Base-by-base conservation (phyloP, 1,284 basidiomycete species). In the Sporisorium graminicola region DNA sequence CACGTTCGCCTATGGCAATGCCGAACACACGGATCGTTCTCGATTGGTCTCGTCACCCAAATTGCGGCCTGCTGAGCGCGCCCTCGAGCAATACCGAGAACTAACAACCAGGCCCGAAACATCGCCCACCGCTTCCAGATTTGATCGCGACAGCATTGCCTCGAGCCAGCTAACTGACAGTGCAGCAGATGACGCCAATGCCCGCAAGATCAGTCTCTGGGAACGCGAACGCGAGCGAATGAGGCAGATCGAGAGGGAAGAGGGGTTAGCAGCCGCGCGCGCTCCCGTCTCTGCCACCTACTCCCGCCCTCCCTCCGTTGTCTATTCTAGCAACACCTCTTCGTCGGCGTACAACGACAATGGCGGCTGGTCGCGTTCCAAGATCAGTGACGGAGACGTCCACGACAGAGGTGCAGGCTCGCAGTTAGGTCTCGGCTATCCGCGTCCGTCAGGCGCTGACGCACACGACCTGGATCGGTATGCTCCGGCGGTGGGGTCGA, bases 181-280 rank as follows among this genome's bases (percentile, higher is more conserved):
- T 46, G 20, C 31, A 20, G 40, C 40, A 5, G 64, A 65, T 2
- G 46, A 65, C 16, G 51, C 51, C 46, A 62, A 53, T 13, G 68
- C 74, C 7, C 65, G 74, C 47, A 69, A 72, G 46, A 49, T 67
- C 42, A 75, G 71, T 29, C 63, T 78, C 14, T 79, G 77, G 77
- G 74, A 81, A 37, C 64, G 71, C 35, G 77, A 80, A 52, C 66
- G 76, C 43, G 78, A 81, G 50, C 68, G 77, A 6, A 70, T 74
- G 60, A 54, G 65, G 31, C 65, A 70, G 43, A 55, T 71, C 40
- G 78, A 80, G 35, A 58, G 67, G 24, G 75, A 81, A n/a, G 65
- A 66, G 24, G 79, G 77, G 46, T 52, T 74, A n/a, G 22, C 56
- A 16, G 47, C 58, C 3, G 33, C 51, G 26, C 57, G 53, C 46